Evolutionary conservation across 257 asterid genomes (phyloP), one percentile per base, ranked within the genome.

Genomic region (Cynanchum wilfordii): DNA sequence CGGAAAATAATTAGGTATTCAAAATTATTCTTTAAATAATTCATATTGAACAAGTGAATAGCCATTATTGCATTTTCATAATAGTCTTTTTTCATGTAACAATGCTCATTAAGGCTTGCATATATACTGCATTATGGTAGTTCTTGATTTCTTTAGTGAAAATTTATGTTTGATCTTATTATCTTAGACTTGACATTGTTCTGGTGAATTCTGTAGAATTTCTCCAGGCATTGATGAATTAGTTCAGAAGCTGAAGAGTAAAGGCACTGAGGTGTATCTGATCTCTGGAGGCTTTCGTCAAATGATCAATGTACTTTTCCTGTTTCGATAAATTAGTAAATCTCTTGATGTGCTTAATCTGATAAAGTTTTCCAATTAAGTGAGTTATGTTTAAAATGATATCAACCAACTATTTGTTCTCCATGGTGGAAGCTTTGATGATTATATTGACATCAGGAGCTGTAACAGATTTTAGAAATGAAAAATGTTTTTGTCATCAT

Each of bases 251-350:
- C 87, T 91, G 78, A 86, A 85, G 85, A 83, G 82, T 71, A 84
- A 85, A 38, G 80, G 77, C 73, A 88, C 66, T 67, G 81, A 71
- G 58, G 96, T 94, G 62, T 94, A 87, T 86, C 84, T 94, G 51
- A 86, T 94, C 56, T 94, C 99, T 42, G 96, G 97, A 66, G 97
- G 99, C 30, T 94, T 91, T 68, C 99, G 97, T 70, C 97, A 94
- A 81, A 91, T 91, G 97, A 91, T 91, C 85, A 89, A 89, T 68
- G 97, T 94, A 84, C 25, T 7, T 33, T 33, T 64, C 50, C 50
- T 64, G 8, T 25, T 19, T 64, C 15, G 49, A 19, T 64, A 64
- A 3, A 64, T 8, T 64, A 19, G 40, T 11, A 17, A 24, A 64
- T 64, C 15, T 36, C 30, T 64, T 36, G 50, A 36, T 19, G 50